phyloP scores from a whole-genome alignment of 306 rosid species.

The Gynostemma pentaphyllum region DNA sequence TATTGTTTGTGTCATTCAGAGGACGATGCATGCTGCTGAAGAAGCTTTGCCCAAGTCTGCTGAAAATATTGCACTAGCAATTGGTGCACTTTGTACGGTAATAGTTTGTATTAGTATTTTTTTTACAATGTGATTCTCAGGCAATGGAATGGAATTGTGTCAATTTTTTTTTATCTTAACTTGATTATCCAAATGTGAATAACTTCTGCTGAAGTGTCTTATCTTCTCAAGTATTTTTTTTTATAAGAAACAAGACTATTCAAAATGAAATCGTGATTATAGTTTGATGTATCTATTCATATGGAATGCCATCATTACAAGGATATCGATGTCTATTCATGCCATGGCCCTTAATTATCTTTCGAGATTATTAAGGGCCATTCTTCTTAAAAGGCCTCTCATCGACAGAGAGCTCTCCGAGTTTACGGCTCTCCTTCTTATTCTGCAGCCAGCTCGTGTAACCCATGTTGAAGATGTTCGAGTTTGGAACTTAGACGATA shows the following conservation, averaged over 20 bases:
- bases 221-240: too few species aligned
- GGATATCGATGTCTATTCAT: background rate
- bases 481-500: too few species aligned
- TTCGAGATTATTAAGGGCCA: too few species aligned
- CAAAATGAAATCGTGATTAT: background rate
- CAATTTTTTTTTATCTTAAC: too few species aligned
- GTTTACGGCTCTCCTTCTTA: too few species aligned
- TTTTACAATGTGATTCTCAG: constrained; percentile 14
- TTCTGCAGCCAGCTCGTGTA: too few species aligned
- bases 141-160: too few species aligned
- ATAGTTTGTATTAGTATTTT: constrained; percentile 17
- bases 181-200: background rate
- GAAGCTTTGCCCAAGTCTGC: constrained; percentile 85
- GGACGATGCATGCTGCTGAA: constrained; percentile 46
- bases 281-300: background rate
- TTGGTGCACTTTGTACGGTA: constrained; percentile 86
- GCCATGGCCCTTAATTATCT: background rate
- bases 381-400: too few species aligned
- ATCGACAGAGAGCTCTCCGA: too few species aligned
- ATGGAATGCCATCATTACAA: constrained; percentile 1
- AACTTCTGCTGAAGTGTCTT: background rate
- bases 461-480: too few species aligned
- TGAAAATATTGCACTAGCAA: constrained; percentile 88
- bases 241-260: too few species aligned
- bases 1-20: constrained; percentile 37